Percentiles rank a stretch among this genome's conserved stretches.
Evolutionary conservation across 352 stramenopile species (phyloP).

Genomic region (Phytophthora hybrid): DNA sequence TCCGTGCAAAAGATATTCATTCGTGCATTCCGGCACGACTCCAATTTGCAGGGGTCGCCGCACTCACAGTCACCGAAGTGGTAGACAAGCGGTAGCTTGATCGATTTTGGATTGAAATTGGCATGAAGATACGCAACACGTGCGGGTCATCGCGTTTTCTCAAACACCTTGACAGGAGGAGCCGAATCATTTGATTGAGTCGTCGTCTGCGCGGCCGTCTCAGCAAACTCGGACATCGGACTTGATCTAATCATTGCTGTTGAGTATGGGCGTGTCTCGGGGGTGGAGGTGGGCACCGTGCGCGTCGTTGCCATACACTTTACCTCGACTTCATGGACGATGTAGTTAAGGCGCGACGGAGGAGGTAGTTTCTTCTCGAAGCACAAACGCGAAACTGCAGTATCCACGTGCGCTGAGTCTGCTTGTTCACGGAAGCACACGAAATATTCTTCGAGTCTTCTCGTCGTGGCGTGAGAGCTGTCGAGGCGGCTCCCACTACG

Average conservation of each 20-base stretch:
- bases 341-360: too few species aligned
- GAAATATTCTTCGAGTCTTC: too few species aligned
- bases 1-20: constrained; percentile 7
- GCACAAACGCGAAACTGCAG: too few species aligned
- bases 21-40: not conserved
- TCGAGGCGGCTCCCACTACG: too few species aligned
- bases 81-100: not conserved
- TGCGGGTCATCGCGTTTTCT: not conserved
- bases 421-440: too few species aligned
- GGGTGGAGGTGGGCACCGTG: too few species aligned
- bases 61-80: not conserved
- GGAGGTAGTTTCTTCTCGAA: too few species aligned
- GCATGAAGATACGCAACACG: not conserved
- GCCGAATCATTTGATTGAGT: too few species aligned
- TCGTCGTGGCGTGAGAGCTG: too few species aligned
- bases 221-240: not conserved
- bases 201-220: not conserved
- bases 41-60: not conserved
- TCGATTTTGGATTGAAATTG: not conserved
- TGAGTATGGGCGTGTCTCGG: not conserved
- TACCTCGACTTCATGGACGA: too few species aligned
- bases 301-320: too few species aligned
- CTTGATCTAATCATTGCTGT: not conserved
- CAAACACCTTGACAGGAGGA: not conserved
- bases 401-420: too few species aligned